phyloP scores from a whole-genome alignment of 768 basidiomycete species.

The Suillus occidentalis region DNA sequence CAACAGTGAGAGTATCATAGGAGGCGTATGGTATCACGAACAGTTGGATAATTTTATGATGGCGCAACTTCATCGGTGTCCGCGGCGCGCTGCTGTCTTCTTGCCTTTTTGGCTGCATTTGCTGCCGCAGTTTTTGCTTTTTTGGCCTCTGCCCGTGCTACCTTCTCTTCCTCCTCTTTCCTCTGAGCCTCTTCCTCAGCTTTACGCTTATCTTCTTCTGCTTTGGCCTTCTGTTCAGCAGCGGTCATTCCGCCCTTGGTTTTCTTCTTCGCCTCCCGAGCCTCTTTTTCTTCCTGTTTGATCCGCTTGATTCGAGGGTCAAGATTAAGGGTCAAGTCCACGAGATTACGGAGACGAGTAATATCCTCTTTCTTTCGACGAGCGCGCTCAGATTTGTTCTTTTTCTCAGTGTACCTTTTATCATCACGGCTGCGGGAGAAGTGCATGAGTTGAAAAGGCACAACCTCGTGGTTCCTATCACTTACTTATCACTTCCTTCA shows the following conservation, averaged over 20 bases:
- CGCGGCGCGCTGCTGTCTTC: conserved; percentile 58
- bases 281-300: conserved; percentile 95
- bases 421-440: conserved; percentile 79
- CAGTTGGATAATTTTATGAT: neutral
- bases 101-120: conserved; percentile 89
- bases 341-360: conserved; percentile 80
- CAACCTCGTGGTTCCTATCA: conserved; percentile 12
- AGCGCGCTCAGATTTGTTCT: conserved; percentile 97
- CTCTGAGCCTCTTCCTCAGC: conserved; percentile 71
- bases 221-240: conserved; percentile 50
- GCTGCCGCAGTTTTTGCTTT: conserved; percentile 84
- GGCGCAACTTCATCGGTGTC: conserved; percentile 32
- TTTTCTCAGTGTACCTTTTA: conserved; percentile 98
- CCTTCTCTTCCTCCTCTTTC: conserved; percentile 84
- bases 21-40: neutral
- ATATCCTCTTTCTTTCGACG: conserved; percentile 97
- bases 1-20: neutral
- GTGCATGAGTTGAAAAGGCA: neutral
- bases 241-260: conserved; percentile 40
- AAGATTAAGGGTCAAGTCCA: conserved; percentile 78
- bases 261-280: conserved; percentile 89
- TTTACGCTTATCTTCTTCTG: conserved; percentile 58
- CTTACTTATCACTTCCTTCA: conserved; percentile 92
- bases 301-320: conserved; percentile 98
- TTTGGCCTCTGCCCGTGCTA: conserved; percentile 72